Conservation (phyloP, 1,284 basidiomycete species). For the Pascua guehoae region DNA sequence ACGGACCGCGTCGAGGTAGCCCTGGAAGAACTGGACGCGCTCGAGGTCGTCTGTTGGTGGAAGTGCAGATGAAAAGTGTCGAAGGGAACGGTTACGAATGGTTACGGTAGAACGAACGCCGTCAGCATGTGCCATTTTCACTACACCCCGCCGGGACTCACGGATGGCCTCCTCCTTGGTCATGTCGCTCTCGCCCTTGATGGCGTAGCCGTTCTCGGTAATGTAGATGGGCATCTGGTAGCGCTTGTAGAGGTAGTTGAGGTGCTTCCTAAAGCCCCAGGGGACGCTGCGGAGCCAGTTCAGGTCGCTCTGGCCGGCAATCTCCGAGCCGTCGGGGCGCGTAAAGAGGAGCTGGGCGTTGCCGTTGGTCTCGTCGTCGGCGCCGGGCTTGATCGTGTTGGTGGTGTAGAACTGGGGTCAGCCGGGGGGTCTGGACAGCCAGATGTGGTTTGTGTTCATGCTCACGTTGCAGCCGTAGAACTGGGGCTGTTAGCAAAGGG, state of each 20-base stretch:
- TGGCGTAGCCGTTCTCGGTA: slow-evolving; percentile 70
- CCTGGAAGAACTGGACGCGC: slow-evolving; percentile 65
- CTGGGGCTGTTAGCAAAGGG: slow-evolving; percentile 13
- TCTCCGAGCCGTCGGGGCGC: slow-evolving; percentile 56
- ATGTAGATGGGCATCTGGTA: slow-evolving; percentile 67
- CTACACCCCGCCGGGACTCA: neutral
- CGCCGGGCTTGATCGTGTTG: slow-evolving; percentile 57
- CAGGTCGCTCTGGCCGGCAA: slow-evolving; percentile 60
- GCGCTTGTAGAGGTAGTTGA: slow-evolving; percentile 65
- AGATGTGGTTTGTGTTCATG: neutral
- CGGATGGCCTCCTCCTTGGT: slow-evolving; percentile 54
- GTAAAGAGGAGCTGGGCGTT: slow-evolving; percentile 48
- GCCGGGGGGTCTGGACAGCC: neutral
- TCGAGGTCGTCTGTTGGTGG: slow-evolving; percentile 53
- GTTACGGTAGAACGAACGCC: no score
- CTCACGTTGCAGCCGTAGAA: slow-evolving; percentile 33
- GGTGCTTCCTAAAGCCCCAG: slow-evolving; percentile 52
- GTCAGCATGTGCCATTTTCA: neutral
- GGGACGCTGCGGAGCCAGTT: slow-evolving; percentile 43
- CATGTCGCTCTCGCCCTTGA: slow-evolving; percentile 62
- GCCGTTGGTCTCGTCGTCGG: slow-evolving; percentile 59
- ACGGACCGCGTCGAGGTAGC: slow-evolving; percentile 59
- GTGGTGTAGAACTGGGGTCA: slow-evolving; percentile 69
- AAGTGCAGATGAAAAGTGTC: no score
- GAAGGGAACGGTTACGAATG: no score